Evolutionary conservation across 2,329 filamentous ascomycete species (phyloP).

Genomic region (Phaeosphaeriaceae sp.): DNA sequence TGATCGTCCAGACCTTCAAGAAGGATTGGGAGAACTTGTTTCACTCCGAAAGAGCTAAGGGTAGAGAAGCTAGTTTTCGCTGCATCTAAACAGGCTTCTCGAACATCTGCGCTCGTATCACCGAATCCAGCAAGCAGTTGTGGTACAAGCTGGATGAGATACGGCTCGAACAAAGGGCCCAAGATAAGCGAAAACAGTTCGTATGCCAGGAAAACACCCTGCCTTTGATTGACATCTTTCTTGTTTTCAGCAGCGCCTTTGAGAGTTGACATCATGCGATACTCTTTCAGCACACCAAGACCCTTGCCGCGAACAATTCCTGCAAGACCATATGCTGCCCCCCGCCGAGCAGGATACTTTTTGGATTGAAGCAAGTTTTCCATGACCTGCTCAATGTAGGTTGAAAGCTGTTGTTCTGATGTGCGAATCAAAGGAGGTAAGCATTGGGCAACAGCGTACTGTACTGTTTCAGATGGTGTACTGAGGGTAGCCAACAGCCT

Average conservation of each 20-base stretch:
- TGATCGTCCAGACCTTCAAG: conserved; percentile 91
- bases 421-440: conserved; percentile 87
- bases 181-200: conserved; percentile 88
- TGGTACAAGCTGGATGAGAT: conserved; percentile 93
- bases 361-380: conserved; percentile 85
- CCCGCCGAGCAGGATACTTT: conserved; percentile 89
- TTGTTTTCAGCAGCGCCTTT: conserved; percentile 90
- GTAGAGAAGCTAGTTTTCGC: conserved; percentile 94
- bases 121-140: conserved; percentile 89
- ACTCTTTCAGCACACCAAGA: conserved; percentile 80
- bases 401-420: conserved; percentile 75
- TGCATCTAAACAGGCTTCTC: conserved; percentile 89
- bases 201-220: conserved; percentile 87
- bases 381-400: conserved; percentile 81
- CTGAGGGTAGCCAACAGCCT: conserved; percentile 85
- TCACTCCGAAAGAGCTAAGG: conserved; percentile 94
- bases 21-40: conserved; percentile 89
- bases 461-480: conserved; percentile 94
- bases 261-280: conserved; percentile 82
- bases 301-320: conserved; percentile 90
- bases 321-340: conserved; percentile 91
- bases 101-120: conserved; percentile 84
- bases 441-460: conserved; percentile 94
- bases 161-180: conserved; percentile 90
- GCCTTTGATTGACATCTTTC: conserved; percentile 86